Evolutionary conservation across 768 basidiomycete species (phyloP).

Genomic region (Tulasnella sp.): DNA sequence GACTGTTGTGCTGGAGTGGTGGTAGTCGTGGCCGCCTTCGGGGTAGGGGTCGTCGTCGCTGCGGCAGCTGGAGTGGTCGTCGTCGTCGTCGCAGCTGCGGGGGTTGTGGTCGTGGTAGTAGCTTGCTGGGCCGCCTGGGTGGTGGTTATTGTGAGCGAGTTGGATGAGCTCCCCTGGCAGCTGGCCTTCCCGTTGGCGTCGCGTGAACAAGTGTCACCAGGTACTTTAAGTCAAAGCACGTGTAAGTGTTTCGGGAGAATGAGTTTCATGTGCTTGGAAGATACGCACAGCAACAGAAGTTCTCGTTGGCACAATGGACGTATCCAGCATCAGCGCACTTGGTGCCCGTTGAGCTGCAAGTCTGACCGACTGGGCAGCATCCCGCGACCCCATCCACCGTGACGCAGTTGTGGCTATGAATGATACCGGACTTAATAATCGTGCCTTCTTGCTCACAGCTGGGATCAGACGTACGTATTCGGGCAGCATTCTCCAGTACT

Average conservation of each 20-base stretch:
- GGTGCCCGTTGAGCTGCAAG: neutral
- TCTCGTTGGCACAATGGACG: neutral
- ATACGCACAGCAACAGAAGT: conserved; percentile 1
- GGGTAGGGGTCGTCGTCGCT: neutral
- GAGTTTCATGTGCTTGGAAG: no score
- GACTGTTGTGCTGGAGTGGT: neutral
- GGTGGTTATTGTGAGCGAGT: no score
- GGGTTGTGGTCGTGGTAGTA: neutral
- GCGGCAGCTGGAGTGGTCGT: neutral
- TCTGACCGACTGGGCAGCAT: neutral
- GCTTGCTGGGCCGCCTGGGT: no score
- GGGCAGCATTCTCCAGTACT: neutral
- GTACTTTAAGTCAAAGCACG: neutral
- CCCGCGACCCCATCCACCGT: neutral
- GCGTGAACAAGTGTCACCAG: neutral
- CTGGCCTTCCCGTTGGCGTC: neutral
- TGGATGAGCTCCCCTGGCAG: neutral
- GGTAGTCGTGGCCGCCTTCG: neutral
- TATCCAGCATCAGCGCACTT: neutral
- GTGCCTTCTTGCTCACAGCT: no score
- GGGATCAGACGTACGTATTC: neutral
- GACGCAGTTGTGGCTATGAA: neutral
- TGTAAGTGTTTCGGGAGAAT: neutral
- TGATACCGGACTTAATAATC: neutral
- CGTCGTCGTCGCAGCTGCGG: neutral